These are phyloP conservation scores for Leucocoprinus leucothites DNA, from an alignment of 768 basidiomycete species.

Conservation along the genomic window DNA sequence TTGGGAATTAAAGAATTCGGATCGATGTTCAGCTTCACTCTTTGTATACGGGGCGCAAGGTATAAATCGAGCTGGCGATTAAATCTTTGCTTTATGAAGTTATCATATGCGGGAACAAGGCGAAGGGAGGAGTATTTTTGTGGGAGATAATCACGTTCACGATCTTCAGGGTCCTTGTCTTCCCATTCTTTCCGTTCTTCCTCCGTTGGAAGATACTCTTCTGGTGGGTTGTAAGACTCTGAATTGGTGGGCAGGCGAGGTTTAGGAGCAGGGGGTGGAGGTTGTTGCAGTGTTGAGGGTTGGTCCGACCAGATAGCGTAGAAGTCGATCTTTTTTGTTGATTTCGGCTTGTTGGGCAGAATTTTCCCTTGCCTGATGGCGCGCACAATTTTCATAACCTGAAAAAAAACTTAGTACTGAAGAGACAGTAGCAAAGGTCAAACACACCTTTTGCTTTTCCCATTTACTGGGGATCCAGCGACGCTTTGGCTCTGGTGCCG, in stretches of 20 bases:
- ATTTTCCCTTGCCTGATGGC: conserved; percentile 97
- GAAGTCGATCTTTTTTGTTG: conserved; percentile 59
- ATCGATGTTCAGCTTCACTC: conserved; percentile 87
- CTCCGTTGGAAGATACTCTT: conserved; percentile 88
- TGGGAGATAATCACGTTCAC: conserved; percentile 86
- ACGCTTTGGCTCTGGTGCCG: conserved; percentile 92
- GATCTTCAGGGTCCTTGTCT: conserved; percentile 79
- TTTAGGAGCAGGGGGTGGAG: conserved; percentile 93
- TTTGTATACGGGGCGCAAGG: conserved; percentile 88
- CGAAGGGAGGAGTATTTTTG: conserved; percentile 83
- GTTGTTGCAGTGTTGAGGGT: conserved; percentile 66
- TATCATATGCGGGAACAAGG: conserved; percentile 87
- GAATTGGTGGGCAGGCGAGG: conserved; percentile 83
- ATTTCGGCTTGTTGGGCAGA: conserved; percentile 82
- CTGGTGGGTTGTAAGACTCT: conserved; percentile 99
- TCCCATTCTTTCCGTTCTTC: conserved; percentile 84
- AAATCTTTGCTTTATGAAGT: conserved; percentile 93
- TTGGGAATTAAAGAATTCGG: conserved; percentile 91
- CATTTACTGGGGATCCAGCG: conserved; percentile 98
- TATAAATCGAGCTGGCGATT: conserved; percentile 93
- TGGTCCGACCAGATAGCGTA: conserved; percentile 87
- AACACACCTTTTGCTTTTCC: conserved; percentile 94
- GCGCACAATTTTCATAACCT: conserved; percentile 99
- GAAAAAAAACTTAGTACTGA: conserved; percentile 1
- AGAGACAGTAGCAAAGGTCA: background rate